These are phyloP conservation scores for Neurospora discreta DNA, from an alignment of 495 filamentous ascomycete genomes.

Conservation along the genomic window DNA sequence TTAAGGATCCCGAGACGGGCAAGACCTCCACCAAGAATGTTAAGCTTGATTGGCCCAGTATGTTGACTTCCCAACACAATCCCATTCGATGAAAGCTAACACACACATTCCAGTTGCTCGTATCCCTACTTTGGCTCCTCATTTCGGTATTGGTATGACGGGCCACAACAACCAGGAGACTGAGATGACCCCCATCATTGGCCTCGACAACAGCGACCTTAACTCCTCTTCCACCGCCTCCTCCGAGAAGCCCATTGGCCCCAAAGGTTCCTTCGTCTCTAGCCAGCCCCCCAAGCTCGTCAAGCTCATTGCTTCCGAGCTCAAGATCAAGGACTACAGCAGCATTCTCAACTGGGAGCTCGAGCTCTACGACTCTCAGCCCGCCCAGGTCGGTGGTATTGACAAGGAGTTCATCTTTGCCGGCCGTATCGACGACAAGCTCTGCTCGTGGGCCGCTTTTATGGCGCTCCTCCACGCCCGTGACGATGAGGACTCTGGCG, in stretches of 20 bases:
- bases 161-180: slow-evolving; percentile 84
- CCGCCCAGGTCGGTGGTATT: slow-evolving; percentile 71
- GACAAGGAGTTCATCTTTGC: slow-evolving; percentile 94
- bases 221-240: slow-evolving; percentile 12
- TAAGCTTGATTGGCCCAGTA: slow-evolving; percentile 79
- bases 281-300: slow-evolving; percentile 81
- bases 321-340: slow-evolving; percentile 55
- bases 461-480: slow-evolving; percentile 69
- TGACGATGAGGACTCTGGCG: slow-evolving; percentile 35
- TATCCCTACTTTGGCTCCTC: slow-evolving; percentile 85
- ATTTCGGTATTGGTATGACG: slow-evolving; percentile 73
- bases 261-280: slow-evolving; percentile 52
- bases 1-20: slow-evolving; percentile 57
- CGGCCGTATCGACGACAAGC: slow-evolving; percentile 91
- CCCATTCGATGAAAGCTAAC: background rate
- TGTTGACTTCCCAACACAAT: background rate
- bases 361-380: slow-evolving; percentile 89
- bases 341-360: slow-evolving; percentile 92
- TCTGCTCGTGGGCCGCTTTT: slow-evolving; percentile 87
- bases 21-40: slow-evolving; percentile 78
- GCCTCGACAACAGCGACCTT: slow-evolving; percentile 64
- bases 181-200: slow-evolving; percentile 88
- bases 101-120: slow-evolving; percentile 53
- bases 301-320: slow-evolving; percentile 63
- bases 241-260: slow-evolving; percentile 29